Evolutionary conservation across 352 stramenopile genomes (phyloP), one percentile per base, ranked within the genome.

Genomic region (Pythium chondricola): DNA sequence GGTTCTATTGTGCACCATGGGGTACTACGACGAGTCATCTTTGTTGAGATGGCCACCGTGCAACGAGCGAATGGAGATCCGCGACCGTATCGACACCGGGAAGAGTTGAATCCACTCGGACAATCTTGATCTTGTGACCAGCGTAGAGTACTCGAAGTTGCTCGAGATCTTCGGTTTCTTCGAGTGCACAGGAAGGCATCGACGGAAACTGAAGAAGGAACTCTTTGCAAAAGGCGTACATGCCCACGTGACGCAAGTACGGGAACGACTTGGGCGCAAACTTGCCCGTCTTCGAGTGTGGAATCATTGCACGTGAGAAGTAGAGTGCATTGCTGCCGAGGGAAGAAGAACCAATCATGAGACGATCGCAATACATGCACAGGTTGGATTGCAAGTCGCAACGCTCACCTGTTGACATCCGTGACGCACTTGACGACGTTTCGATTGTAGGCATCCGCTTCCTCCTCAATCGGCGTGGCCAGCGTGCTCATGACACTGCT

Each of bases 131-230:
- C 41, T 67, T 71, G 59, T 85, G 65, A 0, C 83, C 83, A 21
- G 76, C 71, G 18, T 76, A 86, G n/a, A 94, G 60, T 39, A 90
- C 76, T n/a, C 83, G 78, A 7, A 94, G 56, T 33, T 94, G 80
- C 65, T 94, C 80, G 17, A 94, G 72, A 49, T 91, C 83, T 57
- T 94, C 81, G 33, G 52, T 63, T 11, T 69, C 50, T 52, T 92
- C 78, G 3, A 91, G 63, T 6, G 59, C 27, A 16, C 71, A 88
- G 17, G 43, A 40, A 25, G 67, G 65, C 45, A 94, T 67, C 10
- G 59, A 69, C 30, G 74, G 74, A 53, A 87, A 92, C 29, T 80
- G 54, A 9, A 87, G 53, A 29, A 92, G 48, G 31, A 92, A 94
- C 11, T 83, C 61, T 33, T 57, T 76, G 20, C 73, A 70, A 49